phyloP scores from a whole-genome alignment of 352 stramenopile genomes.

The Phytophthora cactorum region DNA sequence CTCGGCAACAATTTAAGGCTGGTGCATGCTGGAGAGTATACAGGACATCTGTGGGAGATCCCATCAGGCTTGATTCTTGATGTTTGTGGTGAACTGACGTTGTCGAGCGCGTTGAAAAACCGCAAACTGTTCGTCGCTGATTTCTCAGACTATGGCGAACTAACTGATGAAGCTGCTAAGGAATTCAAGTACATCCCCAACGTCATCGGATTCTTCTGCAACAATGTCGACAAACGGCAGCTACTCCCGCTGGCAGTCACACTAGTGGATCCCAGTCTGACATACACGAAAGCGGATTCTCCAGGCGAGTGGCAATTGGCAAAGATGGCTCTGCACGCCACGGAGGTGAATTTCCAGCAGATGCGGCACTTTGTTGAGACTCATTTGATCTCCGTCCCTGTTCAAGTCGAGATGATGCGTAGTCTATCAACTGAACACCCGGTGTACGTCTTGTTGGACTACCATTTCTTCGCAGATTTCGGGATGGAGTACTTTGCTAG shows the following conservation, averaged over 20 bases:
- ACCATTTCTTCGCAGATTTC: conserved; percentile 48
- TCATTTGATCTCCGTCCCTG: conserved; percentile 38
- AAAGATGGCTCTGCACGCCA: conserved; percentile 48
- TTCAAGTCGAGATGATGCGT: conserved; percentile 52
- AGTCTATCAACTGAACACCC: conserved; percentile 38
- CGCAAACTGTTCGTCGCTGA: conserved; percentile 37
- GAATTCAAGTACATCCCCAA: conserved; percentile 41
- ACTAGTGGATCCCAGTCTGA: conserved; percentile 26
- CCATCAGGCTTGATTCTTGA: conserved; percentile 12
- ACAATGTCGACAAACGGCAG: conserved; percentile 22
- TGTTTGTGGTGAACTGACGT: conserved; percentile 18
- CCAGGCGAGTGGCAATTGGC: conserved; percentile 41
- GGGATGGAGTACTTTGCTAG: conserved; percentile 42
- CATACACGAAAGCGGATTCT: conserved; percentile 37
- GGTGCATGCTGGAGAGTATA: conserved; percentile 30
- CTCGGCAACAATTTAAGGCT: conserved; percentile 40
- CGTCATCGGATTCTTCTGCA: conserved; percentile 46
- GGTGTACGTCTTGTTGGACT: conserved; percentile 45
- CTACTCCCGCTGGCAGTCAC: conserved; percentile 44
- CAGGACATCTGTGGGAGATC: conserved; percentile 19
- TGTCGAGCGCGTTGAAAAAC: conserved; percentile 10
- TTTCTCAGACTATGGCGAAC: conserved; percentile 31
- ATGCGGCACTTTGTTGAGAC: conserved; percentile 39
- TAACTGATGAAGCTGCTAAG: conserved; percentile 16
- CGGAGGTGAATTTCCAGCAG: conserved; percentile 42